Percentiles rank a stretch among this genome's conserved stretches.
Conservation (phyloP, 2,329 filamentous ascomycete species). For the Ophiostoma ips region DNA sequence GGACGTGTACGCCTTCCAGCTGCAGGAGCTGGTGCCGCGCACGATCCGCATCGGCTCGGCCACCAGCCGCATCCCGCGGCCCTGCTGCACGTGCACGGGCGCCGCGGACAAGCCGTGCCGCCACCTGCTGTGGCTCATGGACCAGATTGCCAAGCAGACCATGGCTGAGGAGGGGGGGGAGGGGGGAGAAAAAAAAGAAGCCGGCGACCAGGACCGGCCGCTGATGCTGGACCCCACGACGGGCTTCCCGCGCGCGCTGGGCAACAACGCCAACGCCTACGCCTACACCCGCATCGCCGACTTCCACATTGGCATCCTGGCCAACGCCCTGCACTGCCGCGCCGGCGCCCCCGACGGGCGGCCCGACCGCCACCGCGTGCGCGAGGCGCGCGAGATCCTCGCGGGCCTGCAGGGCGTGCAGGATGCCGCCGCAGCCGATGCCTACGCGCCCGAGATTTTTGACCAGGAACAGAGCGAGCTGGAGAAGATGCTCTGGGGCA, state of each 20-base stretch:
- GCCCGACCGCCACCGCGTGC: conserved; percentile 25
- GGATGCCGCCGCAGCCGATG: conserved; percentile 25
- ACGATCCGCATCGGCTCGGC: conserved; percentile 35
- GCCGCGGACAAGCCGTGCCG: conserved; percentile 26
- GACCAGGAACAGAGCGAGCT: conserved; percentile 12
- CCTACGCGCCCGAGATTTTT: conserved; percentile 34
- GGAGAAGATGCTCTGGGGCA: neutral
- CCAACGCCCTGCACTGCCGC: conserved; percentile 37
- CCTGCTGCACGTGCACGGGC: conserved; percentile 32
- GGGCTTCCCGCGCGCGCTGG: conserved; percentile 16
- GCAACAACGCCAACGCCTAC: conserved; percentile 15
- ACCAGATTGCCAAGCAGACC: conserved; percentile 35
- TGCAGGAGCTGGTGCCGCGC: conserved; percentile 39
- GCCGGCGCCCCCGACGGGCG: conserved; percentile 21
- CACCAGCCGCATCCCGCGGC: conserved; percentile 24
- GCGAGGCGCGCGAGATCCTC: conserved; percentile 37
- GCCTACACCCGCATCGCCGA: conserved; percentile 32
- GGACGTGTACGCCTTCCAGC: conserved; percentile 39
- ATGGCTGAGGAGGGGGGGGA: conserved; percentile 13
- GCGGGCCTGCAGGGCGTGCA: conserved; percentile 27
- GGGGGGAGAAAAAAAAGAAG: conserved; percentile 8
- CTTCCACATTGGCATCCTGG: conserved; percentile 37
- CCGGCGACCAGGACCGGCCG: conserved; percentile 25
- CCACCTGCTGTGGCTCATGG: conserved; percentile 41
- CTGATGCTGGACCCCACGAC: conserved; percentile 22